A percentile compares a stretch with the other conserved stretches of the same genome.
Evolutionary conservation across 2,329 filamentous ascomycete species (phyloP).

Genomic region (Sporothrix protearum): DNA sequence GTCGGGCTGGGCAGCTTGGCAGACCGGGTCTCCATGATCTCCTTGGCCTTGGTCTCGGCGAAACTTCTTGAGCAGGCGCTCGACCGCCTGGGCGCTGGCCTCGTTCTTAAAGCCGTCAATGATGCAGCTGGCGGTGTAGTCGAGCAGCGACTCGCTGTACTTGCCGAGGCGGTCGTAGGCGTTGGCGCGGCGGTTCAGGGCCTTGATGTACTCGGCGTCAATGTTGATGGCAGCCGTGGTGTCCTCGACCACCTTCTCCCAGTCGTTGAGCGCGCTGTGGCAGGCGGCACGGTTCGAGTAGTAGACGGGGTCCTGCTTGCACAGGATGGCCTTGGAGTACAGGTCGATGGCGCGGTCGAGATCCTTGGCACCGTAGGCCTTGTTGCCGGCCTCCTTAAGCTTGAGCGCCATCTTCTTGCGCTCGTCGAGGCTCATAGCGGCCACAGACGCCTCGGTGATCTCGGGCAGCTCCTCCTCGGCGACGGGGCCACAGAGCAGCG

Average conservation of each 20-base stretch:
- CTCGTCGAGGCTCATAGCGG: constrained; percentile 56
- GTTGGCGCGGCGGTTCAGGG: constrained; percentile 90
- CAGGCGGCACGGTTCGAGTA: constrained; percentile 98
- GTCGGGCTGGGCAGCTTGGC: constrained; percentile 91
- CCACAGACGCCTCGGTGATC: constrained; percentile 56
- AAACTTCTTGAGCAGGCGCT: constrained; percentile 96
- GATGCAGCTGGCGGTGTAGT: constrained; percentile 98
- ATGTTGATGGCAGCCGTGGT: constrained; percentile 92
- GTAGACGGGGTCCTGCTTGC: constrained; percentile 96
- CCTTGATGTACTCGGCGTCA: constrained; percentile 95
- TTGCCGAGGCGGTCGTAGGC: constrained; percentile 91
- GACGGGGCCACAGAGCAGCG: constrained; percentile 52
- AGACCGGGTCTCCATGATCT: constrained; percentile 77
- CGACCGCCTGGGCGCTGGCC: constrained; percentile 80
- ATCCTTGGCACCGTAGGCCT: constrained; percentile 90
- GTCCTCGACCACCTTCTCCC: constrained; percentile 95
- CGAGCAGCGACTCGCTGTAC: constrained; percentile 90
- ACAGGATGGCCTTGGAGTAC: constrained; percentile 92
- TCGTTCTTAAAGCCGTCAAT: constrained; percentile 97
- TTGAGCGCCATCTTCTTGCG: constrained; percentile 84
- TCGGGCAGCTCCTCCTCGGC: constrained; percentile 66
- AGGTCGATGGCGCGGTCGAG: constrained; percentile 91
- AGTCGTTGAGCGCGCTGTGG: constrained; percentile 88
- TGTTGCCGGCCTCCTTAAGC: constrained; percentile 93
- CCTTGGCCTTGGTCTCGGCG: constrained; percentile 88